Base-by-base conservation (phyloP, 192 early-diverging fungal species). In the Coemansia sp. region DNA sequence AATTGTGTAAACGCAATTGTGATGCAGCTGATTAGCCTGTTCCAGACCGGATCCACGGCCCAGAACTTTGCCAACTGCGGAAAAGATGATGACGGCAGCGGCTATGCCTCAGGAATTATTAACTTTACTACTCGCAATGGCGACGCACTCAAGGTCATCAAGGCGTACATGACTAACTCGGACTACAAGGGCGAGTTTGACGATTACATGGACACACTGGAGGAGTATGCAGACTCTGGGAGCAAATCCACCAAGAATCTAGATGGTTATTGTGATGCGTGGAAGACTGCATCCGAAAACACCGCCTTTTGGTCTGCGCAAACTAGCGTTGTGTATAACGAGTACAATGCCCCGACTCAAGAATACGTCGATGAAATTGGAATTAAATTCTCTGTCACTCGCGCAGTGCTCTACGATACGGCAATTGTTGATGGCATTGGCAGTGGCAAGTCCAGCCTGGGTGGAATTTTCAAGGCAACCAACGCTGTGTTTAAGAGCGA, bases 61-160 rank as follows among this genome's bases (percentile, higher is more conserved):
- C 9, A 5, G 19, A 51, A 51, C 50, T 51, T 23, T 23, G 50
- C 50, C 4, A 23, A 51, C 8, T 51, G 50, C 50, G 21, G 19
- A 51, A 51, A 51, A 19, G 50, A 51, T 51, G 5, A 5, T 10
- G 22, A 19, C 8, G 50, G 50, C 10, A 51, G 22, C 10, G 50
- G 50, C 2, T 51, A 51, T 51, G 50, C 50, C 2, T 51, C 50
- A 23, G 50, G 50, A 51, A 24, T 51, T 22, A 7, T 51, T 22
- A 51, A 51, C n/a, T 51, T 51, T 23, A 51, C 50, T 12, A 51
- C 50, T 17, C 50, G 50, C 50, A 23, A 51, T 19, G 50, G 50
- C 1, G 50, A 51, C 8, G 50, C 50, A 10, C 50, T 51, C 22
- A 51, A 51, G 50, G 50, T 51, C 5, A 51, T 51, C 10, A 2